phyloP scores from a whole-genome alignment of 2,329 filamentous ascomycete genomes.

The Didymella arachidicola region DNA sequence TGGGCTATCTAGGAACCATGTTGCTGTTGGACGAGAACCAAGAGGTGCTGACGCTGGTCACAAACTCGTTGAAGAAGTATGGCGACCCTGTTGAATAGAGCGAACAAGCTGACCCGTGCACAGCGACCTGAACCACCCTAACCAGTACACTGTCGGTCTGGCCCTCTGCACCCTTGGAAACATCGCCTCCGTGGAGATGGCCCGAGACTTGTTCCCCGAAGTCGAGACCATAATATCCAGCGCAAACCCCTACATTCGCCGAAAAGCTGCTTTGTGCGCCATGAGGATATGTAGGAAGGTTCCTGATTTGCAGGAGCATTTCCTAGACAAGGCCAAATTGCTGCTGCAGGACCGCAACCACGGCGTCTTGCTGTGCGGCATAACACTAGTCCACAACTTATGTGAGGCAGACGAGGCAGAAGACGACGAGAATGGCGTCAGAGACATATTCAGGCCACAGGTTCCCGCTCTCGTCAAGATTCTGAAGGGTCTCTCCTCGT shows the following conservation, averaged over 20 bases:
- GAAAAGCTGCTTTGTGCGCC: slow-evolving; percentile 97
- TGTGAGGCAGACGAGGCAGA: slow-evolving; percentile 96
- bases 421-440: slow-evolving; percentile 84
- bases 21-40: slow-evolving; percentile 96
- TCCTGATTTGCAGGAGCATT: slow-evolving; percentile 95
- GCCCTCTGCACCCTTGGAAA: slow-evolving; percentile 96
- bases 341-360: slow-evolving; percentile 93
- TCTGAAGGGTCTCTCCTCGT: slow-evolving; percentile 89
- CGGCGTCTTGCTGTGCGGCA: slow-evolving; percentile 88
- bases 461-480: slow-evolving; percentile 88
- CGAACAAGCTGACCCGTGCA: slow-evolving; percentile 24
- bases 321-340: slow-evolving; percentile 89
- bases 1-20: slow-evolving; percentile 96
- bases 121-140: slow-evolving; percentile 94
- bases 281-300: slow-evolving; percentile 99
- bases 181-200: slow-evolving; percentile 98
- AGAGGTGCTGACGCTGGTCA: slow-evolving; percentile 95
- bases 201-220: slow-evolving; percentile 93
- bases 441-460: slow-evolving; percentile 88
- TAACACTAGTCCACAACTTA: slow-evolving; percentile 89
- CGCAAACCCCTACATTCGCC: slow-evolving; percentile 95
- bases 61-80: slow-evolving; percentile 97
- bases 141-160: slow-evolving; percentile 97
- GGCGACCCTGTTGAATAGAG: slow-evolving; percentile 26
- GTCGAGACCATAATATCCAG: slow-evolving; percentile 91